phyloP scores from a whole-genome alignment of 306 rosid genomes.

The Trichosanthes truncata region DNA sequence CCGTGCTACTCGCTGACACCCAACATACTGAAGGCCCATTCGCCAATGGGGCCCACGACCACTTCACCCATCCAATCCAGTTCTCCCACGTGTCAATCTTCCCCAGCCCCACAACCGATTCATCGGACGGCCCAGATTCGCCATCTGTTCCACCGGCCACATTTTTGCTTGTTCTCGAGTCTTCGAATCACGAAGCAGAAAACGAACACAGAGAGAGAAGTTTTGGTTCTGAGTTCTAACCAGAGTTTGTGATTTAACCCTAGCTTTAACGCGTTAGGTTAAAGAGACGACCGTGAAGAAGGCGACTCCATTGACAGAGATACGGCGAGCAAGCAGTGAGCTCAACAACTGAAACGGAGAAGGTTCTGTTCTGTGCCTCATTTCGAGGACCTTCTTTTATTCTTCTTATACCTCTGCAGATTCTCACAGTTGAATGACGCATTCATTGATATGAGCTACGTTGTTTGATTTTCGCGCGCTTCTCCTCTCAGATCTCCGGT shows the following conservation, averaged over 20 bases:
- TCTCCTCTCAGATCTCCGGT: constrained; percentile 43
- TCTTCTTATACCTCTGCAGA: constrained; percentile 1
- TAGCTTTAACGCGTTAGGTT: constrained; percentile 25
- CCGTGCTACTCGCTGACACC: constrained; percentile 14
- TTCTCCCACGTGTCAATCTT: constrained; percentile 39
- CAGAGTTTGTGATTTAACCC: constrained; percentile 30
- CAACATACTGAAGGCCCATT: not conserved
- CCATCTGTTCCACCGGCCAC: constrained; percentile 24
- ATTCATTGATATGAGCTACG: not conserved
- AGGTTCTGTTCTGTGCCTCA: constrained; percentile 10
- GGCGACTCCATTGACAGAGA: not conserved
- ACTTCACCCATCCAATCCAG: constrained; percentile 23
- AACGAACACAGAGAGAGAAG: not conserved
- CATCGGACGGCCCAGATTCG: constrained; percentile 25
- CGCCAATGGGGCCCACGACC: constrained; percentile 11
- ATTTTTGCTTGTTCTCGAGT: constrained; percentile 39
- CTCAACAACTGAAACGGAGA: not conserved
- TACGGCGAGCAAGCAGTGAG: not conserved
- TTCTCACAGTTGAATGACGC: not conserved
- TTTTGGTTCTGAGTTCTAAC: constrained; percentile 23
- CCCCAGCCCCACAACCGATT: not conserved
- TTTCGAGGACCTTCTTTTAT: not conserved
- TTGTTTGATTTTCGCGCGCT: not conserved
- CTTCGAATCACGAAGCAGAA: constrained; percentile 29
- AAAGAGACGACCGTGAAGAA: constrained; percentile 21